These are phyloP conservation scores for Thalassiosira delicatula DNA, from an alignment of 352 stramenopile species.

Conservation along the genomic window DNA sequence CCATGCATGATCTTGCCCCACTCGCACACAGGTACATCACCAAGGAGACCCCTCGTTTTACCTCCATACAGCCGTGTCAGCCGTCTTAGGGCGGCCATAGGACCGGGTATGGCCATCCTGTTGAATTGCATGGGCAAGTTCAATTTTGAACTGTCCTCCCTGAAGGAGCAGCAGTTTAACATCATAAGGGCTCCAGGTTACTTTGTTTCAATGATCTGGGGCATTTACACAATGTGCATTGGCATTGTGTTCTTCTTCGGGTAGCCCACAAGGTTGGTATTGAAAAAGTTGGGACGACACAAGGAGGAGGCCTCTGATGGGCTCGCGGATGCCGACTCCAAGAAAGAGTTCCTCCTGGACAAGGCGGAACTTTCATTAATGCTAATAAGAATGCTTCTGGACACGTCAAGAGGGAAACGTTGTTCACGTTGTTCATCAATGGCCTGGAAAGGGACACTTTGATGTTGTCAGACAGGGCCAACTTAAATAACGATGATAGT, in stretches of 20 bases:
- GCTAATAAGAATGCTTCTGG: neutral
- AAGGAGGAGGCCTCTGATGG: conserved; percentile 33
- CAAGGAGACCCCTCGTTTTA: too few relatives aligned
- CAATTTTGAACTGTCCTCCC: too few relatives aligned
- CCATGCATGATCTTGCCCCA: too few relatives aligned
- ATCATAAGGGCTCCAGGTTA: conserved; percentile 76
- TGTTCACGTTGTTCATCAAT: too few relatives aligned
- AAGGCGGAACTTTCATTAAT: conserved; percentile 22
- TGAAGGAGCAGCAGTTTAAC: conserved; percentile 61
- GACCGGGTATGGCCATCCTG: too few relatives aligned
- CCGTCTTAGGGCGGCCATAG: too few relatives aligned
- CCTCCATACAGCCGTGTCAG: too few relatives aligned
- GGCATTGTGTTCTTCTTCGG: conserved; percentile 53
- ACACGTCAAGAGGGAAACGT: neutral
- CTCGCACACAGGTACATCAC: too few relatives aligned
- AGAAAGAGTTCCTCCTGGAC: conserved; percentile 31
- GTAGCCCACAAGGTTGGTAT: conserved; percentile 63
- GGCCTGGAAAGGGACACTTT: conserved; percentile 10
- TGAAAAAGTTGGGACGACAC: conserved; percentile 68
- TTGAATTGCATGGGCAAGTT: too few relatives aligned
- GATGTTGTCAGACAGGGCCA: neutral
- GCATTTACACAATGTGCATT: conserved; percentile 58
- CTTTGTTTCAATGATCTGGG: conserved; percentile 69
- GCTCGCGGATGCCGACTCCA: conserved; percentile 12
- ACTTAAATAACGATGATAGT: neutral